Conservation (phyloP, 2,329 filamentous ascomycete genomes). For the Bipolaris cookei region DNA sequence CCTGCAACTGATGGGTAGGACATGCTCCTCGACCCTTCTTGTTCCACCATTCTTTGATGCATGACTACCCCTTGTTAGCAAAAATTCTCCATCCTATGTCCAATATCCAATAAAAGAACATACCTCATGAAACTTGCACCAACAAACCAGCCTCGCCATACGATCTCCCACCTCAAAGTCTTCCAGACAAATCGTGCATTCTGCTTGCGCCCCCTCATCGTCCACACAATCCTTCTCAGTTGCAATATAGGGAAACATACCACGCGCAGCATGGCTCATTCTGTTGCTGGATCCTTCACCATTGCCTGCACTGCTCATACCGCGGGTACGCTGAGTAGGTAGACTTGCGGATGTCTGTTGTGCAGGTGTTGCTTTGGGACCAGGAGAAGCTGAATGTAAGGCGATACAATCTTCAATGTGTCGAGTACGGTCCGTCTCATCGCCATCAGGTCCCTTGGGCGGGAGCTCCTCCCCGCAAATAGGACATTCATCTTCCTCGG, state of each 20-base stretch:
- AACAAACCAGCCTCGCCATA: constrained; percentile 66
- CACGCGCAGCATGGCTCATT: constrained; percentile 36
- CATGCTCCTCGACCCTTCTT: constrained; percentile 62
- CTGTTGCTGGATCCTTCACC: constrained; percentile 37
- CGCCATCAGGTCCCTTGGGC: constrained; percentile 50
- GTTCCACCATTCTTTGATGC: constrained; percentile 67
- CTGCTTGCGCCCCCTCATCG: constrained; percentile 58
- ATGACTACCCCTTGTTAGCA: constrained; percentile 44
- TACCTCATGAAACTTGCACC: constrained; percentile 68
- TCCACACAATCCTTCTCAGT: constrained; percentile 69
- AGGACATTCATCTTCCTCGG: constrained; percentile 79
- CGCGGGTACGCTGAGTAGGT: constrained; percentile 39
- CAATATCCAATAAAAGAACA: constrained; percentile 8
- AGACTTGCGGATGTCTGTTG: constrained; percentile 36
- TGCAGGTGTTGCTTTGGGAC: constrained; percentile 18
- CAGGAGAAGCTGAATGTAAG: constrained; percentile 35
- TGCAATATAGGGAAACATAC: constrained; percentile 62
- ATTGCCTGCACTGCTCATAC: constrained; percentile 40
- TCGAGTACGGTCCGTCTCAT: constrained; percentile 50
- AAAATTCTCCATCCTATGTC: not conserved
- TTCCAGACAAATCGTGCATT: constrained; percentile 70
- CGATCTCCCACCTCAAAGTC: constrained; percentile 67
- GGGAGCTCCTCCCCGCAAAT: constrained; percentile 77
- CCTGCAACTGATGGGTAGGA: constrained; percentile 63
- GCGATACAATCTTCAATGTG: constrained; percentile 55